These are phyloP conservation scores for Aureobasidium sp. DNA, from an alignment of 2,329 filamentous ascomycete genomes.

Conservation along the genomic window DNA sequence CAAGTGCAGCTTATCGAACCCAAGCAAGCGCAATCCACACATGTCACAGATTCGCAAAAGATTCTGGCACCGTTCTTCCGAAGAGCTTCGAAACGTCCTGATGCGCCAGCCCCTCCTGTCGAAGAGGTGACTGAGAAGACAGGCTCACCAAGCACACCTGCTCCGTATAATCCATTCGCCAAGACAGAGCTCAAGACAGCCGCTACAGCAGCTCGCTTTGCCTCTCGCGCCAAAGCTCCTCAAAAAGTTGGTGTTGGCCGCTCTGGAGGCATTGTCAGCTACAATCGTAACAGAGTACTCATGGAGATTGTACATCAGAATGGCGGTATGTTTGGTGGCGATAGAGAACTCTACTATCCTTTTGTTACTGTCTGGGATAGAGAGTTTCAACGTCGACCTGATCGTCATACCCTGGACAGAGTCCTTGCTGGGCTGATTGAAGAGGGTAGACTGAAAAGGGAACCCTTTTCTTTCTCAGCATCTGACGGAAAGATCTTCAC, in stretches of 20 bases:
- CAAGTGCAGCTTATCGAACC: not conserved
- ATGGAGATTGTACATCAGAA: constrained; percentile 46
- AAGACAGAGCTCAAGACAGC: not conserved
- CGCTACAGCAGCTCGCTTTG: not conserved
- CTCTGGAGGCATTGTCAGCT: constrained; percentile 34
- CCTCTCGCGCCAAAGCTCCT: not conserved
- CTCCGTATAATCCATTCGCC: not conserved
- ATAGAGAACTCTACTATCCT: constrained; percentile 46
- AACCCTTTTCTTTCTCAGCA: constrained; percentile 44
- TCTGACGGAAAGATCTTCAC: constrained; percentile 39
- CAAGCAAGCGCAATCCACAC: not conserved
- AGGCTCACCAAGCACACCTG: not conserved
- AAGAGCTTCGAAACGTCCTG: not conserved
- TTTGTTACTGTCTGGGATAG: constrained; percentile 47
- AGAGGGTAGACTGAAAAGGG: constrained; percentile 42
- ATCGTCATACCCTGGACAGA: constrained; percentile 43
- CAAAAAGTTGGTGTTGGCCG: constrained; percentile 17
- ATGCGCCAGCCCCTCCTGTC: not conserved
- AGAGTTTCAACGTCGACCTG: constrained; percentile 36
- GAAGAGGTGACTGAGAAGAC: not conserved
- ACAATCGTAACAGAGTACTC: constrained; percentile 42
- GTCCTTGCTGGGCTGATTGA: constrained; percentile 43
- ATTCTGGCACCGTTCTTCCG: not conserved
- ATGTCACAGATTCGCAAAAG: not conserved
- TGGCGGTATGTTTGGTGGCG: constrained; percentile 47